Percentiles rank a stretch among this genome's conserved stretches.
Conservation (phyloP, 352 stramenopile genomes). For the Thalassiosira ordinaria region DNA sequence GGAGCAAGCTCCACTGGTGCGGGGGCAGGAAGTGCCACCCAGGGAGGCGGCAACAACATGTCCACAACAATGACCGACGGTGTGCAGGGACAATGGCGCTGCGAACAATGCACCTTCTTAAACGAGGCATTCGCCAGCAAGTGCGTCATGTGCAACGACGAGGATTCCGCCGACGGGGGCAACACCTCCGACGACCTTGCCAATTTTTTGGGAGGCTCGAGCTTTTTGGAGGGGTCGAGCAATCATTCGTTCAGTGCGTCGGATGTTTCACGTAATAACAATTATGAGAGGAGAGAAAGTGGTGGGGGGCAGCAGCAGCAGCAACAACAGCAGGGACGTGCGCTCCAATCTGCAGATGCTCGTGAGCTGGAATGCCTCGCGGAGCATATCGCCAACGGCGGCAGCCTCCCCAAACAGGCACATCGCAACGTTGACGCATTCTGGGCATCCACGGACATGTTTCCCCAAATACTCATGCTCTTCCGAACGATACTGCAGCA, state of each 20-base stretch:
- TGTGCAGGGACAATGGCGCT: slow-evolving; percentile 41
- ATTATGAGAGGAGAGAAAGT: neutral
- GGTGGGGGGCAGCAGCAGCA: neutral
- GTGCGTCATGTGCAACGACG: slow-evolving; percentile 59
- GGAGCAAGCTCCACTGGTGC: too few species aligned
- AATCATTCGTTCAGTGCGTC: slow-evolving; percentile 20
- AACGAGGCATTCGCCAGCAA: slow-evolving; percentile 30
- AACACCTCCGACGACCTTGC: slow-evolving; percentile 43
- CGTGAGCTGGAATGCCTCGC: slow-evolving; percentile 32
- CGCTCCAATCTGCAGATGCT: slow-evolving; percentile 25
- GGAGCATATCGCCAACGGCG: slow-evolving; percentile 14
- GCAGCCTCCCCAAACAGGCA: slow-evolving; percentile 21
- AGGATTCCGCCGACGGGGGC: slow-evolving; percentile 25
- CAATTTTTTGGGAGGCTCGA: slow-evolving; percentile 37
- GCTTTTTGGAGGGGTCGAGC: slow-evolving; percentile 22
- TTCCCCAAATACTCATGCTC: slow-evolving; percentile 37
- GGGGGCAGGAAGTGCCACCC: too few species aligned
- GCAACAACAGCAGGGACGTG: slow-evolving; percentile 8
- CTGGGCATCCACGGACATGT: slow-evolving; percentile 15
- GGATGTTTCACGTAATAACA: neutral
- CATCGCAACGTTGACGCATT: slow-evolving; percentile 27
- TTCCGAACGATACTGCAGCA: slow-evolving; percentile 59
- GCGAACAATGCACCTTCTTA: slow-evolving; percentile 47
- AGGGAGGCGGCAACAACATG: neutral
- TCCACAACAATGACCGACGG: too few species aligned